Conservation (phyloP, 2,329 filamentous ascomycete species). For the Botrytis elliptica region DNA sequence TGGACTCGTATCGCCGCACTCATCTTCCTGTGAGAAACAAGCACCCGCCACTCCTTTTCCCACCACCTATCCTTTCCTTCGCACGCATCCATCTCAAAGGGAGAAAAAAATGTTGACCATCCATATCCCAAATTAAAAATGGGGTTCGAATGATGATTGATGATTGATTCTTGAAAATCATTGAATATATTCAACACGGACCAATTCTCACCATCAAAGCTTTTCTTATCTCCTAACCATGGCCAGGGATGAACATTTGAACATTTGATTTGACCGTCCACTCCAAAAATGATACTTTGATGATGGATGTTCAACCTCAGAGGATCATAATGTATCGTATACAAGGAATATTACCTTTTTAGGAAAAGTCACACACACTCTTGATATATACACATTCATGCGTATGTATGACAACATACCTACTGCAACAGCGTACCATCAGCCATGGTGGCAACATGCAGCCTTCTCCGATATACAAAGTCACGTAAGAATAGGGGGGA, state of each 20-base stretch:
- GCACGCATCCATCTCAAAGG: background rate
- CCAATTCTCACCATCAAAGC: background rate
- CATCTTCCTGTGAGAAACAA: background rate
- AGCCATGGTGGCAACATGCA: background rate
- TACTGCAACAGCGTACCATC: background rate
- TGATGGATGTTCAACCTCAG: background rate
- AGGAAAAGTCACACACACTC: background rate
- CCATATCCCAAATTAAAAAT: background rate
- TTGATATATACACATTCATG: no score
- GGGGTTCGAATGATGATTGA: background rate
- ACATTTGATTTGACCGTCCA: background rate
- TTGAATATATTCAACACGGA: background rate
- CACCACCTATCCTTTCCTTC: background rate
- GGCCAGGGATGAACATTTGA: background rate
- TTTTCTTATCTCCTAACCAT: background rate
- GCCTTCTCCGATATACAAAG: background rate
- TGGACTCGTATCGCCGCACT: background rate
- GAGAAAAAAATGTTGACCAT: background rate
- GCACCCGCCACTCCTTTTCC: background rate
- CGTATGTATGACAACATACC: background rate
- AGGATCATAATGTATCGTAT: background rate
- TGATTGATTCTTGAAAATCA: background rate
- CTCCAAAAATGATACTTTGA: background rate
- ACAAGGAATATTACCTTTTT: background rate
- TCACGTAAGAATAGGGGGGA: background rate